phyloP scores from a whole-genome alignment of 495 filamentous ascomycete species.

The Neurospora terricola region DNA sequence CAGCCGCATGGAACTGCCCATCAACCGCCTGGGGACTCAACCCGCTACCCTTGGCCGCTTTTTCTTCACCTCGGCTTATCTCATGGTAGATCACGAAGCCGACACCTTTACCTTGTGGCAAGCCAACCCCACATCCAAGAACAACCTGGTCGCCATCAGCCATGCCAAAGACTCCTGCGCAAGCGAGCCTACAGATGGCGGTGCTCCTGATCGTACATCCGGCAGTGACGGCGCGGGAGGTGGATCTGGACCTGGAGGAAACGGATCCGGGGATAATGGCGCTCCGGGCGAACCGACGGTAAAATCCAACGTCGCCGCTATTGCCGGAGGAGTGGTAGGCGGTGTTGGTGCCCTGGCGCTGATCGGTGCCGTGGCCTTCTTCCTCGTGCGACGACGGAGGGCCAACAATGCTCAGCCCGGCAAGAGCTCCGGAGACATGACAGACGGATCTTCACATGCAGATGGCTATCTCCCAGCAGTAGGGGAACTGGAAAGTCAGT shows the following conservation, averaged over 20 bases:
- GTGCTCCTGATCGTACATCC: not conserved
- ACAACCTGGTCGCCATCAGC: not conserved
- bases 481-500: not conserved
- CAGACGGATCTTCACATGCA: not conserved
- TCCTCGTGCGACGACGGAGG: not conserved
- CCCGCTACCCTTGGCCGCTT: conserved; percentile 25
- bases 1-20: conserved; percentile 12
- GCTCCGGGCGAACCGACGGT: not conserved
- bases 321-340: conserved; percentile 5
- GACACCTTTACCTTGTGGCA: conserved; percentile 19
- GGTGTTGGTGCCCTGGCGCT: not conserved
- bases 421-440: not conserved
- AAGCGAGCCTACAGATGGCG: not conserved
- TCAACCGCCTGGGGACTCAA: conserved; percentile 17
- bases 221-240: not conserved
- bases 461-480: not conserved
- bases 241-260: not conserved
- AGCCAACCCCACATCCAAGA: conserved; percentile 7
- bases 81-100: conserved; percentile 27
- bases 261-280: not conserved
- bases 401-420: not conserved
- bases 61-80: conserved; percentile 32
- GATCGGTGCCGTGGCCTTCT: not conserved
- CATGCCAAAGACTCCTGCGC: not conserved
- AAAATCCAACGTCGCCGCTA: not conserved